Evolutionary conservation across 2,329 filamentous ascomycete species (phyloP).

Genomic region (Gremmenia infestans): DNA sequence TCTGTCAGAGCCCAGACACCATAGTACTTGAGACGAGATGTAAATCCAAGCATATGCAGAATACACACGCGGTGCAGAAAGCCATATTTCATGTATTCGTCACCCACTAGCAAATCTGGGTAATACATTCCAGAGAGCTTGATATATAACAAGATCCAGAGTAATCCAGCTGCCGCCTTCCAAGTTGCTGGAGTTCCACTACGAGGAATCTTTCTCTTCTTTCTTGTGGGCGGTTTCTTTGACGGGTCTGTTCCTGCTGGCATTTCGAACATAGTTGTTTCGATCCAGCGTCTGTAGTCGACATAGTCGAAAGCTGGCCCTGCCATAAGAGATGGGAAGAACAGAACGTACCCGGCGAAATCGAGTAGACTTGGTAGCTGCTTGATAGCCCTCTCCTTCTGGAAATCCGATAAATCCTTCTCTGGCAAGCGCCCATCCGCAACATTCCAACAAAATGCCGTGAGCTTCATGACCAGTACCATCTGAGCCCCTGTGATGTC

Average conservation of each 20-base stretch:
- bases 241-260: constrained; percentile 75
- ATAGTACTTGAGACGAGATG: constrained; percentile 88
- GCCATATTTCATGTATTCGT: constrained; percentile 60
- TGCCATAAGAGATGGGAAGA: constrained; percentile 86
- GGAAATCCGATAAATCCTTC: constrained; percentile 76
- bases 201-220: constrained; percentile 86
- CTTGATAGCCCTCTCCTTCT: constrained; percentile 74
- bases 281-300: constrained; percentile 89
- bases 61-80: constrained; percentile 71
- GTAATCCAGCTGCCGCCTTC: constrained; percentile 68
- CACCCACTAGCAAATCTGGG: constrained; percentile 56
- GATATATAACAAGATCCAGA: constrained; percentile 78
- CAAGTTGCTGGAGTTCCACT: constrained; percentile 78
- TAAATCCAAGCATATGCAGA: constrained; percentile 78
- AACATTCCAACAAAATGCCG: constrained; percentile 96
- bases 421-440: constrained; percentile 82
- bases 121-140: constrained; percentile 65
- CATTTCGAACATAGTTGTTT: constrained; percentile 89
- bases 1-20: constrained; percentile 93
- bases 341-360: constrained; percentile 85
- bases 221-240: constrained; percentile 79
- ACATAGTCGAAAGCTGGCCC: constrained; percentile 93
- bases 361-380: constrained; percentile 73
- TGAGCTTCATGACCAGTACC: constrained; percentile 97
- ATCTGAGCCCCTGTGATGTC: constrained; percentile 97